These are phyloP conservation scores for Moesziomyces antarcticus DNA, from an alignment of 1,284 basidiomycete species.

Conservation along the genomic window DNA sequence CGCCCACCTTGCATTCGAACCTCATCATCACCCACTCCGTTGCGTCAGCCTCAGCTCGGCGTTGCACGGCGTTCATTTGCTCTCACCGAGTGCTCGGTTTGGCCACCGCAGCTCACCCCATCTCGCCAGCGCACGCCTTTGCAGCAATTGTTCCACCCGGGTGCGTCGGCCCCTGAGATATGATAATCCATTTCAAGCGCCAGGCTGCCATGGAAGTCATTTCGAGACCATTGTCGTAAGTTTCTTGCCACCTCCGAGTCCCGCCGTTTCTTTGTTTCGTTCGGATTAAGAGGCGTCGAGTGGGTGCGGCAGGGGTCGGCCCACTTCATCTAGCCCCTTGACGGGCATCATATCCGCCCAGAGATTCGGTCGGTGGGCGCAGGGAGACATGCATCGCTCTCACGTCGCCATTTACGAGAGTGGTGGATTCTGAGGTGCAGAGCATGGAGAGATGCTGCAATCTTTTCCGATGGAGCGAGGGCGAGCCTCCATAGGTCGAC, in stretches of 20 bases:
- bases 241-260: constrained; percentile 7
- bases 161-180: neutral
- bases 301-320: constrained; percentile 4
- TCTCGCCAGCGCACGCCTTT: neutral
- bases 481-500: too few species aligned
- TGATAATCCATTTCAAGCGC: neutral
- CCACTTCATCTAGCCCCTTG: constrained; percentile 1
- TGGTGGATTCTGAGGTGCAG: neutral
- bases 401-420: neutral
- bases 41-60: too few species aligned
- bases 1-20: too few species aligned
- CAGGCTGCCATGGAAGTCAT: constrained; percentile 39
- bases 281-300: neutral
- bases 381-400: neutral
- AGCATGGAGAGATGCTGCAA: neutral
- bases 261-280: constrained; percentile 3
- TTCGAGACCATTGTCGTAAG: constrained; percentile 26
- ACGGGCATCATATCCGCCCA: constrained; percentile 13
- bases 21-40: too few species aligned
- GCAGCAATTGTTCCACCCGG: neutral
- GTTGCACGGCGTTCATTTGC: too few species aligned
- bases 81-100: too few species aligned
- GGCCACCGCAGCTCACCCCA: too few species aligned
- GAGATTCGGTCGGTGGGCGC: constrained; percentile 37
- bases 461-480: too few species aligned